Percentiles rank a stretch among this genome's conserved stretches.
These are phyloP conservation scores for Trichoderma endophyticum DNA, from an alignment of 2,329 filamentous ascomycete genomes.

Conservation along the genomic window DNA sequence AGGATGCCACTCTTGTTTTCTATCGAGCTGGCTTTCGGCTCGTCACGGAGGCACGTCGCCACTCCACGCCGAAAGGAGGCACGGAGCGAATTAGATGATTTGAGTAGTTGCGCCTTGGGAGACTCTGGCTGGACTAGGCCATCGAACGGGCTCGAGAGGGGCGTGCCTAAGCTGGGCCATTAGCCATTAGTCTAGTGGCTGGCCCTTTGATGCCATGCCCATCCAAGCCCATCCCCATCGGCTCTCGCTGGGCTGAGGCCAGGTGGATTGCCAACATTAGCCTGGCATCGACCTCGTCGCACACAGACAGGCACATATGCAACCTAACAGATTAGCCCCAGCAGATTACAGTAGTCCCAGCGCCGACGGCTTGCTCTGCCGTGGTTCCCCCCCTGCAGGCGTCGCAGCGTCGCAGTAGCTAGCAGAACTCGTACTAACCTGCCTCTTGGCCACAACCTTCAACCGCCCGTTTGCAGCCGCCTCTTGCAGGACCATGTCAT, in stretches of 20 bases:
- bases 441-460: background rate
- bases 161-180: background rate
- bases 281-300: background rate
- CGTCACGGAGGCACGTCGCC: conserved; percentile 3
- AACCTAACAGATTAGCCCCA: background rate
- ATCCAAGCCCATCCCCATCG: background rate
- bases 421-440: background rate
- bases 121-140: background rate
- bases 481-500: background rate
- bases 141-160: background rate
- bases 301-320: background rate
- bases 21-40: background rate
- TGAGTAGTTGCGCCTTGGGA: background rate
- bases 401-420: background rate
- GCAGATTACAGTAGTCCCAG: background rate
- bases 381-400: conserved; percentile 12
- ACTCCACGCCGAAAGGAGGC: background rate
- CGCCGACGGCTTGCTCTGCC: background rate
- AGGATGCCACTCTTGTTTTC: background rate
- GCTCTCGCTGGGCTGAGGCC: conserved; percentile 10
- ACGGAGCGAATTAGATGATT: conserved; percentile 5
- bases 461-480: background rate
- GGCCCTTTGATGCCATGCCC: background rate
- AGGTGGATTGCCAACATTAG: background rate
- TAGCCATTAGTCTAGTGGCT: background rate